These are phyloP conservation scores for Thalia dealbata DNA, from an alignment of 176 grass and related monocot species.

Conservation along the genomic window DNA sequence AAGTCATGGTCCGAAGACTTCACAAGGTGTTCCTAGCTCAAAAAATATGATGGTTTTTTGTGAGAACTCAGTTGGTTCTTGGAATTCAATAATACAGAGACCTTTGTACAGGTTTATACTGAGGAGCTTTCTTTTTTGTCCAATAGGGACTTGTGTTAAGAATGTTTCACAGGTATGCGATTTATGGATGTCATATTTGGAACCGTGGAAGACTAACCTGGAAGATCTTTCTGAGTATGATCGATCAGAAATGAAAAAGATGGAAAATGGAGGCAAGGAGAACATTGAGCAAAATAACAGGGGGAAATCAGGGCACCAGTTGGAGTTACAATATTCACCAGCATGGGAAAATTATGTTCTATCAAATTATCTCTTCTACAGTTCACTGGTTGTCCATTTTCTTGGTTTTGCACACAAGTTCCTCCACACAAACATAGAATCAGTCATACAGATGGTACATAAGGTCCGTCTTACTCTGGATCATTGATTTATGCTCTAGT, in stretches of 20 bases:
- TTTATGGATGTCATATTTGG: slow-evolving; percentile 70
- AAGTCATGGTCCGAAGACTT: slow-evolving; percentile 22
- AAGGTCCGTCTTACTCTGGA: slow-evolving; percentile 33
- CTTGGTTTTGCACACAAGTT: slow-evolving; percentile 89
- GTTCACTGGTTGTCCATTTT: slow-evolving; percentile 75
- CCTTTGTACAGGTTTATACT: slow-evolving; percentile 73
- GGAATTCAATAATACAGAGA: slow-evolving; percentile 57
- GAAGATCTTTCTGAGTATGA: slow-evolving; percentile 45
- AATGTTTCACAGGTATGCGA: slow-evolving; percentile 53
- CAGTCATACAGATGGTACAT: slow-evolving; percentile 53
- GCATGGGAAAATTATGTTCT: slow-evolving; percentile 59
- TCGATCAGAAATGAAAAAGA: slow-evolving; percentile 11
- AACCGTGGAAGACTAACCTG: slow-evolving; percentile 70
- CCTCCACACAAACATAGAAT: slow-evolving; percentile 61
- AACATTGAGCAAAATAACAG: not conserved
- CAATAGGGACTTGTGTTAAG: slow-evolving; percentile 40
- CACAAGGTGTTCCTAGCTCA: not conserved
- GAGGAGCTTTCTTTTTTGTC: slow-evolving; percentile 74
- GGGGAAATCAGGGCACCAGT: slow-evolving; percentile 14
- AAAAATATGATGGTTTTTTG: not conserved
- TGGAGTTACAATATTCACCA: slow-evolving; percentile 28
- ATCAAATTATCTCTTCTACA: slow-evolving; percentile 93
- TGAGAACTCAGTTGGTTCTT: slow-evolving; percentile 29
- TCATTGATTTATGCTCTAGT: not conserved
- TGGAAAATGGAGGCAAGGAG: slow-evolving; percentile 9